These are phyloP conservation scores for Aspergillus latus DNA, from an alignment of 2,329 filamentous ascomycete genomes.

Conservation along the genomic window DNA sequence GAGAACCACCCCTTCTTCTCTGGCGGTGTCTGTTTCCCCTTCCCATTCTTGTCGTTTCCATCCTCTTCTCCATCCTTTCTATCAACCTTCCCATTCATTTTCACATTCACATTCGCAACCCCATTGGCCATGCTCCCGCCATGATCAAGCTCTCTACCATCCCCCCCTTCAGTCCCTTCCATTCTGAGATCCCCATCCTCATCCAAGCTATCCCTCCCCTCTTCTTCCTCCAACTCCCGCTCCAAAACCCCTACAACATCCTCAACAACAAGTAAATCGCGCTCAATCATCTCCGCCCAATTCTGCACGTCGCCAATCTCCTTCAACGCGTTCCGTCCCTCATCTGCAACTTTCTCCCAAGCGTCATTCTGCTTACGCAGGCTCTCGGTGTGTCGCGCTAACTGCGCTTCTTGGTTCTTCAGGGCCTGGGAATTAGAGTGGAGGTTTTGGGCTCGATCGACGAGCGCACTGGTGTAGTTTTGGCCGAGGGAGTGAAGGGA, in stretches of 20 bases:
- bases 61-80: slow-evolving; percentile 13
- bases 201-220: slow-evolving; percentile 3
- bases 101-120: not conserved
- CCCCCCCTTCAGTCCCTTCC: not conserved
- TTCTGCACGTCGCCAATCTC: slow-evolving; percentile 66
- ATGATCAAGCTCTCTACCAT: not conserved
- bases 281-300: slow-evolving; percentile 63
- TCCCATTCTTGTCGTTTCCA: slow-evolving; percentile 5
- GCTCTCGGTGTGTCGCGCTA: slow-evolving; percentile 51
- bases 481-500: slow-evolving; percentile 45
- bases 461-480: slow-evolving; percentile 55
- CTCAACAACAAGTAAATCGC: slow-evolving; percentile 47
- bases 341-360: slow-evolving; percentile 56
- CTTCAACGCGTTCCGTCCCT: slow-evolving; percentile 57
- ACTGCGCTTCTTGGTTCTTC: slow-evolving; percentile 55
- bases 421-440: slow-evolving; percentile 57
- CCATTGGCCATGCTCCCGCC: slow-evolving; percentile 3
- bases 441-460: slow-evolving; percentile 56
- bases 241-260: slow-evolving; percentile 40
- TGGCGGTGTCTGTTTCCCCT: not conserved
- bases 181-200: slow-evolving; percentile 1
- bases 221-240: slow-evolving; percentile 31
- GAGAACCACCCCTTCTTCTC: slow-evolving; percentile 9
- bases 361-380: slow-evolving; percentile 55
- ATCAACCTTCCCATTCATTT: slow-evolving; percentile 6